Base-by-base conservation (phyloP, 306 rosid species). In the Nissolia schottii region DNA sequence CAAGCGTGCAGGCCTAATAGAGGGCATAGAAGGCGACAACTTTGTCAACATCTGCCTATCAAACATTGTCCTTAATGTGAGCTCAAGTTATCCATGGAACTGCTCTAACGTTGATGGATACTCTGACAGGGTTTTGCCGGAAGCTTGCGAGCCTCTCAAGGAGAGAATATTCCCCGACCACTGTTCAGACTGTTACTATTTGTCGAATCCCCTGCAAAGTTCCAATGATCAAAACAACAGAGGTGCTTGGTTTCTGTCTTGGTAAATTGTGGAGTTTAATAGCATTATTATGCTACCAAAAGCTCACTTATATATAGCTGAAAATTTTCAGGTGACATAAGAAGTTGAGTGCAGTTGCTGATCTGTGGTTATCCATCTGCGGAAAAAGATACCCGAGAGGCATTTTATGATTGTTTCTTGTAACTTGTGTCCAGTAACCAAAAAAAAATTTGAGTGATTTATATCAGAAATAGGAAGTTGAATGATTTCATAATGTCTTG, bases 51-150 rank as follows among this genome's bases (percentile, higher is more conserved):
- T 90, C 38, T 90, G 96, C 78, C 43, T 90, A 56, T 83, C 84
- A 77, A 88, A 88, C 84, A 77, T 90, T 40, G 38, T 25, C 57
- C 85, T 88, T 53, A 72, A 86, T 66, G 85, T 75, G 61, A 79
- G 77, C 34, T 83, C 93, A 53, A 67, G 55, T 18, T 75, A 71
- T 80, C 87, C 90, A 41, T 90, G 96, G 96, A 90, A 86, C 76
- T 90, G 96, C 79, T 81, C 96, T 27, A 18, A 79, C 28, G 53
- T 90, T 69, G 69, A 79, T 75, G 96, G 96, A 48, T 88, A 81
- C 73, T 86, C 96, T 2, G 82, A 86, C 58, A 45, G 34, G 72
- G 94, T 90, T 67, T 31, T 14, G 7, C 93, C 93, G 46, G 81
- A 81, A 84, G 71, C 81, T 46, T 88, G 93, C 78, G 80, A 73